phyloP scores from a whole-genome alignment of 2,329 filamentous ascomycete genomes.

The Colletotrichum sp. region DNA sequence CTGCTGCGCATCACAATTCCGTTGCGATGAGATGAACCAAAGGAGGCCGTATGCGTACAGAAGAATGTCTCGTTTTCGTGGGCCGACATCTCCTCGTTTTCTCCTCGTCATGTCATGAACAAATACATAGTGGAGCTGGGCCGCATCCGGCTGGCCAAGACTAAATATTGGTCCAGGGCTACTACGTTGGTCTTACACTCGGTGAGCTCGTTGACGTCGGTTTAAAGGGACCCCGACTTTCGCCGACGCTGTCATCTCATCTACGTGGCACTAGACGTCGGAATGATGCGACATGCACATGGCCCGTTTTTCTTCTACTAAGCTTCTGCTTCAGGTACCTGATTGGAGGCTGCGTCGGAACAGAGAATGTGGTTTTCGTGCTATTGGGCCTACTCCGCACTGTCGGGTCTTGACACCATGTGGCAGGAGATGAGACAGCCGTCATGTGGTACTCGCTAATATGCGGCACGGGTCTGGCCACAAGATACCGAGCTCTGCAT shows the following conservation, averaged over 20 bases:
- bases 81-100: neutral
- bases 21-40: neutral
- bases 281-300: neutral
- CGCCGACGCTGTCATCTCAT: neutral
- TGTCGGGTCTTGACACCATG: neutral
- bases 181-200: neutral
- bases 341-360: neutral
- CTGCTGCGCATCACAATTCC: accelerated
- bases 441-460: neutral
- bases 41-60: neutral
- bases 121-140: neutral
- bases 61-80: neutral
- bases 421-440: neutral
- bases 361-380: neutral
- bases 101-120: neutral
- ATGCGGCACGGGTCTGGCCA: neutral
- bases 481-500: neutral
- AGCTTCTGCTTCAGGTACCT: neutral
- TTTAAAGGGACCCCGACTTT: neutral
- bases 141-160: neutral
- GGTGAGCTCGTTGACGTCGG: neutral
- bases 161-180: neutral
- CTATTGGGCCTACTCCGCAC: neutral
- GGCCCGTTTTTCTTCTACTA: neutral
- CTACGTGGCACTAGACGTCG: neutral